Base-by-base conservation (phyloP, 2,329 filamentous ascomycete genomes). In the Didymella segeticola region DNA sequence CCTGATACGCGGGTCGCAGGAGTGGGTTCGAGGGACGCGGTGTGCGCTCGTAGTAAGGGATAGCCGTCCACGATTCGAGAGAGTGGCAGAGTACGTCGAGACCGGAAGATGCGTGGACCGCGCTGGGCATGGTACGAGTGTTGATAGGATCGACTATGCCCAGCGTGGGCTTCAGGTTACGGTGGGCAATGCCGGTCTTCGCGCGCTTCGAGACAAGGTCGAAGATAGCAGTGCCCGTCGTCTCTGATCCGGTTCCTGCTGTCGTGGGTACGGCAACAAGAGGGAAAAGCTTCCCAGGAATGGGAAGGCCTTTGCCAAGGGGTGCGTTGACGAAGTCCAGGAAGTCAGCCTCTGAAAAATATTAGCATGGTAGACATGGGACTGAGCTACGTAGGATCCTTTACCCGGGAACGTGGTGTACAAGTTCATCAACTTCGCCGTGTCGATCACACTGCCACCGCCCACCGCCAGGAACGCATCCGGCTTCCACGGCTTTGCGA, bases 281-380 rank as follows among this genome's bases (percentile, higher is more conserved):
- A 1, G 91, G 91, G 63, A 84, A 86, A 12, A 96, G 80, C 36
- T 85, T 82, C 52, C 83, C 85, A 25, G 85, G 85, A 55, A 96
- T 89, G 0, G 91, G 90, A 20, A 85, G 77, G 4, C 95, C 95
- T 58, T 89, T 91, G 54, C 95, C 95, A 0, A 98, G 79, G 0
- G 95, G 95, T 0, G 93, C 93, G 70, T 98, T 98, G 75, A 99
- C 95, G 67, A 99, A 99, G 80, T 99, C 93, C 29, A 98, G 82
- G 71, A 99, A 97, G 65, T 95, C 90, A 27, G 93, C 93, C 7
- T 97, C 89, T 66, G 53, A 6, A 1, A 7, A 17, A 20, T 60
- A 23, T 64, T 42, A 52, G 46, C 42, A 31, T n/a, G 14, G 3
- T 23, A 4, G 2, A n/a, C 10, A 7, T 17, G 19, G 1, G n/a